Percentiles rank a stretch among this genome's conserved stretches.
Evolutionary conservation across 176 grass and related monocot genomes (phyloP).

Genomic region (Miscanthus lutarioriparius): DNA sequence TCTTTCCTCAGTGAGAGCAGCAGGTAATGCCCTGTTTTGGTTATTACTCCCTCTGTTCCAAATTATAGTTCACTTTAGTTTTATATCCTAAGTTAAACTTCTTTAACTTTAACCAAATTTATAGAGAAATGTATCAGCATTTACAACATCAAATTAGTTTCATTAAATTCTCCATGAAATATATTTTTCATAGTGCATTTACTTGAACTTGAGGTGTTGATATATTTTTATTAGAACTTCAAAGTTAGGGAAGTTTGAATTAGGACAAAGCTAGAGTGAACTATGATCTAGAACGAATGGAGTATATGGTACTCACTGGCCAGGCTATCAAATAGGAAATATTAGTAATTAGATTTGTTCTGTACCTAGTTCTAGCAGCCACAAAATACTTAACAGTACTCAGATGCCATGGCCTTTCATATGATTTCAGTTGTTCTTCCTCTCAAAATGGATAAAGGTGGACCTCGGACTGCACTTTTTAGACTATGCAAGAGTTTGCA

Average conservation of each 20-base stretch:
- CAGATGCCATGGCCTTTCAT: not conserved
- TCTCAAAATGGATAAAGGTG: conserved; percentile 67
- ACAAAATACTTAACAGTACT: not conserved
- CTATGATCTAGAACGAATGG: not conserved
- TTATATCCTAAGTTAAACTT: not conserved
- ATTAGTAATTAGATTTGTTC: conserved; percentile 23
- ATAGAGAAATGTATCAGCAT: not conserved
- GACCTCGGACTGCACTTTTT: conserved; percentile 73
- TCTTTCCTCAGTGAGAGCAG: conserved; percentile 33
- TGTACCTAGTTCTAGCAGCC: not conserved
- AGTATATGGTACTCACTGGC: conserved; percentile 14
- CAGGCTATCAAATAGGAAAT: conserved; percentile 1
- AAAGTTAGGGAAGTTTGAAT: not conserved
- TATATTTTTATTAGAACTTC: not conserved
- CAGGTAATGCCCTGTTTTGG: conserved; percentile 29
- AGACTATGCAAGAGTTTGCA: conserved; percentile 80
- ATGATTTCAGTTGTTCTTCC: conserved; percentile 41
- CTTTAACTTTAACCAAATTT: not conserved
- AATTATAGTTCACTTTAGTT: not conserved
- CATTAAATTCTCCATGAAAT: not conserved
- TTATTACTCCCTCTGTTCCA: conserved; percentile 1
- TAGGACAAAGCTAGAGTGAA: not conserved
- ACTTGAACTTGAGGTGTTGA: not conserved
- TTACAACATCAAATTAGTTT: not conserved
- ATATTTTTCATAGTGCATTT: not conserved